These are phyloP conservation scores for Trifolium fragiferum DNA, from an alignment of 306 rosid species.

Conservation along the genomic window DNA sequence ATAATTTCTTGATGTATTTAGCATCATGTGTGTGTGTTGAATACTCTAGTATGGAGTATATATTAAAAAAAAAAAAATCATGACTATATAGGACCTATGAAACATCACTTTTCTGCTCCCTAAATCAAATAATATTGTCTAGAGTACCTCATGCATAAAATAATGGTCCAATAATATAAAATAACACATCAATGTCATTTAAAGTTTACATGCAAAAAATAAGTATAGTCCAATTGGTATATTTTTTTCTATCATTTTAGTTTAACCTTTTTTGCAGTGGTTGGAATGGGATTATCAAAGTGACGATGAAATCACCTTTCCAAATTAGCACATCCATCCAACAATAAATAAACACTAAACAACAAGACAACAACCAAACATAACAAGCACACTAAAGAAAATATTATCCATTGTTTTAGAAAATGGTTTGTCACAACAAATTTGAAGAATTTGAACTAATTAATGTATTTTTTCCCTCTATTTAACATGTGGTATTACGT, in stretches of 20 bases:
- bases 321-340: constrained; percentile 47
- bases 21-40: constrained; percentile 26
- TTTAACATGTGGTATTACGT: constrained; percentile 33
- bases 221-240: constrained; percentile 39
- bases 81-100: constrained; percentile 10
- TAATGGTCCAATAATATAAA: constrained; percentile 45
- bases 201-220: constrained; percentile 45
- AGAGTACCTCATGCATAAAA: constrained; percentile 42
- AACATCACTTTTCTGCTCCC: constrained; percentile 35
- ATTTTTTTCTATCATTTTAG: constrained; percentile 42
- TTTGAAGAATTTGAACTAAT: constrained; percentile 27
- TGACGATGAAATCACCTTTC: constrained; percentile 51
- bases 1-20: constrained; percentile 31
- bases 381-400: constrained; percentile 52
- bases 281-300: constrained; percentile 60
- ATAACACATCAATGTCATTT: constrained; percentile 40
- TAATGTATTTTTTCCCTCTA: background rate
- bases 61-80: background rate
- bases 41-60: constrained; percentile 25
- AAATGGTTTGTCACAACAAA: constrained; percentile 36
- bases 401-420: constrained; percentile 11
- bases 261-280: constrained; percentile 56
- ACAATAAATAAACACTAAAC: constrained; percentile 40
- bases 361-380: constrained; percentile 54
- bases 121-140: constrained; percentile 46